Evolutionary conservation across 495 filamentous ascomycete species (phyloP).

Genomic region (Neurospora africana): DNA sequence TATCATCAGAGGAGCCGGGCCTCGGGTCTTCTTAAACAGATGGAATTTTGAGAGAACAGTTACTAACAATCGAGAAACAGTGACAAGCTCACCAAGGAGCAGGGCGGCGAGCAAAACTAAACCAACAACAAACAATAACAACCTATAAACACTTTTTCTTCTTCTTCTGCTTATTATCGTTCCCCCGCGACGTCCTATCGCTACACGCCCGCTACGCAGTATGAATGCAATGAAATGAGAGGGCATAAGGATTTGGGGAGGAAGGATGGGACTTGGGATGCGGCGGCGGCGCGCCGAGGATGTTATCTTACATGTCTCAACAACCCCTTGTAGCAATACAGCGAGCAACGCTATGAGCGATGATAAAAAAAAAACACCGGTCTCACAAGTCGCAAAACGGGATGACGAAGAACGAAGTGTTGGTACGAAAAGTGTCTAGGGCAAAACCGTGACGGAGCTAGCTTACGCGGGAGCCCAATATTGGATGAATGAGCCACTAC

Average conservation of each 20-base stretch:
- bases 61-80: conserved; percentile 29
- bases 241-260: background rate
- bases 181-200: conserved; percentile 6
- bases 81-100: conserved; percentile 55
- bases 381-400: background rate
- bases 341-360: background rate
- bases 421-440: background rate
- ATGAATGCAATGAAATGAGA: background rate
- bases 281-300: background rate
- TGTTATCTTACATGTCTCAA: background rate
- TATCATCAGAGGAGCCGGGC: background rate
- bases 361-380: background rate
- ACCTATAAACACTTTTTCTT: conserved; percentile 35
- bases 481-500: too few species aligned
- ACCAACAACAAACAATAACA: background rate
- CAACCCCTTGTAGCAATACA: background rate
- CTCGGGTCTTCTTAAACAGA: background rate
- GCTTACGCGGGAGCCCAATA: too few species aligned
- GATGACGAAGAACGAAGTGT: background rate
- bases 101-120: conserved; percentile 69
- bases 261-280: background rate
- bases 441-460: background rate
- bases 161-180: conserved; percentile 53
- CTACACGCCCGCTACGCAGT: background rate
- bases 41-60: background rate